phyloP scores from a whole-genome alignment of 225 moss, liverwort and hornwort genomes.

The Anthoceros angustus region DNA sequence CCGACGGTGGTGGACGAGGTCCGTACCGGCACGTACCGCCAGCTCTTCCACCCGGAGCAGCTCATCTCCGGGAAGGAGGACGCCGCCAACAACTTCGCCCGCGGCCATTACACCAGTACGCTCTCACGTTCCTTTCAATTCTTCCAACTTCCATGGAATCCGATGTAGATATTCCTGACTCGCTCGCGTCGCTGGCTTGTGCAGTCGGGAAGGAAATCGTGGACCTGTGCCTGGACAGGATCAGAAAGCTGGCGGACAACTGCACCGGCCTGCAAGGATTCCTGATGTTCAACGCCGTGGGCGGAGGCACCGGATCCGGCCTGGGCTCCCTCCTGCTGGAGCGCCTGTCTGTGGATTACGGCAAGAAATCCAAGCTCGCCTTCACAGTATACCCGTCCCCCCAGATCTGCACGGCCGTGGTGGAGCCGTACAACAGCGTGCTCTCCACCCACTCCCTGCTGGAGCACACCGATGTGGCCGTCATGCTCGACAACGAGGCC shows the following conservation, averaged over 20 bases:
- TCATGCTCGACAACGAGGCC: constrained; percentile 11
- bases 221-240: constrained; percentile 2
- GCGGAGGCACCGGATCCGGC: not conserved
- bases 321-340: not conserved
- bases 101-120: too few relatives aligned
- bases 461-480: constrained; percentile 3
- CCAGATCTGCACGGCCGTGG: constrained; percentile 1
- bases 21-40: too few relatives aligned
- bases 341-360: not conserved
- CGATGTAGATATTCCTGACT: too few relatives aligned
- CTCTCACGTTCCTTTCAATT: too few relatives aligned
- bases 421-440: constrained; percentile 2
- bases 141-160: too few relatives aligned
- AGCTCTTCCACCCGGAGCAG: too few relatives aligned
- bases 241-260: not conserved
- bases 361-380: not conserved
- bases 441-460: not conserved
- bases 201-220: constrained; percentile 2
- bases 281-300: constrained; percentile 1
- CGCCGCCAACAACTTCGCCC: too few relatives aligned
- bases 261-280: constrained; percentile 1
- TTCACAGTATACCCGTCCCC: constrained; percentile 2
- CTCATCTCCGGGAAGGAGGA: too few relatives aligned
- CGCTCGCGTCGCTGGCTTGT: too few relatives aligned
- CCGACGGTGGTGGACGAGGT: too few relatives aligned